phyloP scores from a whole-genome alignment of 208 protist genomes.

The Giardia duodenalis region DNA sequence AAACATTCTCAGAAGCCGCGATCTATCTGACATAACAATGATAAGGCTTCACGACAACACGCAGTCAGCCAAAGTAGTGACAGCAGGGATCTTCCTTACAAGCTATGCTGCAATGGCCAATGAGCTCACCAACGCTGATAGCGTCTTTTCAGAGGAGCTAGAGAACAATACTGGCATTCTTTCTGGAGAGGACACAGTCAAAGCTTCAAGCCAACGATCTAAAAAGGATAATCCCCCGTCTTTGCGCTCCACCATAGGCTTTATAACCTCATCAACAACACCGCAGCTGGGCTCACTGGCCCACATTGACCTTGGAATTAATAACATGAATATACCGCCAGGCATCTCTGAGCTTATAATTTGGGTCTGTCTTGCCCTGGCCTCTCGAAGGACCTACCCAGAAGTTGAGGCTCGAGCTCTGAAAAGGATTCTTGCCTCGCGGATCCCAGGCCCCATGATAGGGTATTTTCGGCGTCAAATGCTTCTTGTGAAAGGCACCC shows the following conservation, averaged over 20 bases:
- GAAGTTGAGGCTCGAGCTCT: neutral
- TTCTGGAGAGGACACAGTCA: no score
- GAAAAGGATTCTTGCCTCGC: neutral
- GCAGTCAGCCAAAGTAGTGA: neutral
- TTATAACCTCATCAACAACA: neutral
- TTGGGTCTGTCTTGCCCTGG: neutral
- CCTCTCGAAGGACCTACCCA: neutral
- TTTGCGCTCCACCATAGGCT: neutral
- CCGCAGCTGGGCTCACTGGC: slow-evolving; percentile 4
- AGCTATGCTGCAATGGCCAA: neutral
- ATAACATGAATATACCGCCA: neutral
- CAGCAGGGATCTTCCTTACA: neutral
- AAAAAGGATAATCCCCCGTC: neutral
- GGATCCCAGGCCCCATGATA: neutral
- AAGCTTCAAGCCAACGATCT: no score
- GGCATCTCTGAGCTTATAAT: neutral
- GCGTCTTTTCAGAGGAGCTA: neutral
- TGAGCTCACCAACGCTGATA: neutral
- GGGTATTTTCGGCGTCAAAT: neutral
- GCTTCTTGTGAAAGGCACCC: neutral
- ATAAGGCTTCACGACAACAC: neutral
- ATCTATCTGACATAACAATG: neutral
- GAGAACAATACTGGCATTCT: no score
- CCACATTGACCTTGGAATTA: neutral
- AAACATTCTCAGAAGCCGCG: neutral